Conservation (phyloP, 176 grass and related monocot species). For the bread wheat (Triticum aestivum) region IWGSC_CS_RefSeq_v2.1 NC_057811.1:118282079-118282578, state of each 20-base stretch:
- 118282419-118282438: no score
- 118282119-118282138: constrained; percentile 60
- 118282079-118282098: constrained; percentile 1
- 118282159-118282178: constrained; percentile 83
- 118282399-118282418: no score
- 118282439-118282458: no score
- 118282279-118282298: constrained; percentile 9
- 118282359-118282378: background rate
- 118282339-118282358: constrained; percentile 18
- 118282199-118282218: constrained; percentile 26
- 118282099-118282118: constrained; percentile 32
- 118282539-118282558: no score
- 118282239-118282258: constrained; percentile 37
- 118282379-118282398: background rate
- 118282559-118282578: no score
- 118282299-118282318: constrained; percentile 33
- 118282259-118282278: constrained; percentile 36
- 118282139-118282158: constrained; percentile 79
- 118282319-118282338: constrained; percentile 5
- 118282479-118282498: no score
- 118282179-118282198: constrained; percentile 42
- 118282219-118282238: constrained; percentile 31
- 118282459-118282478: no score
- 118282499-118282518: no score
- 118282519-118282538: no score